A percentile compares a stretch with the other conserved stretches of the same genome.
Conservation (phyloP, 176 grass and related monocot genomes). For the Melocanna baccifera region DNA sequence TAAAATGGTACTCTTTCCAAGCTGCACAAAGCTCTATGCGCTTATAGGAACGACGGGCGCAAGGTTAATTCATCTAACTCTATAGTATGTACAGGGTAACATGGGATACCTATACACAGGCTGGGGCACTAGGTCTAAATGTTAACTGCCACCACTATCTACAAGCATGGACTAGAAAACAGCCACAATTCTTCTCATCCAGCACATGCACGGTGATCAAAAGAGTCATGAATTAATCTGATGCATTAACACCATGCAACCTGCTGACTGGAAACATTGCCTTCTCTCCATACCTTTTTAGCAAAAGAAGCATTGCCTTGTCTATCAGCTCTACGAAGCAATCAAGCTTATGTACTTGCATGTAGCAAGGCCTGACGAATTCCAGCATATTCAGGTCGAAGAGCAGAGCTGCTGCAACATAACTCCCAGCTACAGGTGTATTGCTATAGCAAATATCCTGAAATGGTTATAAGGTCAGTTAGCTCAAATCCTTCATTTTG, state of each 20-base stretch:
- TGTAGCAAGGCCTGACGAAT: conserved; percentile 14
- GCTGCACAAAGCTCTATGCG: conserved; percentile 46
- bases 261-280: neutral
- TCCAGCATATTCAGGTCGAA: conserved; percentile 3
- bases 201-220: conserved; percentile 15
- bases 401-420: conserved; percentile 27
- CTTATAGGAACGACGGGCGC: conserved; percentile 27
- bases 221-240: conserved; percentile 8
- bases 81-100: conserved; percentile 66
- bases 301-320: conserved; percentile 15
- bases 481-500: conserved; percentile 10
- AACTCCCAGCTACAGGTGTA: conserved; percentile 25
- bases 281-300: neutral
- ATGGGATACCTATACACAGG: conserved; percentile 40
- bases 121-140: conserved; percentile 48
- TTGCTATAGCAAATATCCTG: conserved; percentile 38
- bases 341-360: conserved; percentile 26
- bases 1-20: conserved; percentile 38
- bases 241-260: neutral
- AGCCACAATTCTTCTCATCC: conserved; percentile 29
- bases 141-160: conserved; percentile 56
- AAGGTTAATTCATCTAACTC: conserved; percentile 41
- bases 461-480: conserved; percentile 11
- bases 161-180: conserved; percentile 42
- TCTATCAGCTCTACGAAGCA: conserved; percentile 17